Conservation (phyloP, 495 filamentous ascomycete species). For the Recurvomyces mirabilis region DNA sequence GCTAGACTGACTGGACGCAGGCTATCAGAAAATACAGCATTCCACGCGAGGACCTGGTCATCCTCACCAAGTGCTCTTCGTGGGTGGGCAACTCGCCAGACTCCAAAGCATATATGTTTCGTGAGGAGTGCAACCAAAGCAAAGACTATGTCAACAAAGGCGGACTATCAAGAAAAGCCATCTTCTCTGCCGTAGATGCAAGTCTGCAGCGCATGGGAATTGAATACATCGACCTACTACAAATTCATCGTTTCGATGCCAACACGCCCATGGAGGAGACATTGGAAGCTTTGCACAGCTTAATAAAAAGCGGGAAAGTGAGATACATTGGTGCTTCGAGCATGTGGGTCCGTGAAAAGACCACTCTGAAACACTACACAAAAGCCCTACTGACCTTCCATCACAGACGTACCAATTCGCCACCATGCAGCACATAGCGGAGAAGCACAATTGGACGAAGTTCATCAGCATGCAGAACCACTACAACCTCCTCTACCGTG, state of each 20-base stretch:
- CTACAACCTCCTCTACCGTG: slow-evolving; percentile 32
- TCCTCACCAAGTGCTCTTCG: slow-evolving; percentile 37
- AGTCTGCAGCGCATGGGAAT: slow-evolving; percentile 52
- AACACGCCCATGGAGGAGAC: slow-evolving; percentile 53
- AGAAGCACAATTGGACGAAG: slow-evolving; percentile 34
- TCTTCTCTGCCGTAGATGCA: slow-evolving; percentile 60
- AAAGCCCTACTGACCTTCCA: too few relatives aligned
- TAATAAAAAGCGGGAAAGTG: slow-evolving; percentile 30
- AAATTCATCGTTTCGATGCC: slow-evolving; percentile 58
- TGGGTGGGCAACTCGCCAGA: slow-evolving; percentile 30
- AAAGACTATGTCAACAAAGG: slow-evolving; percentile 39
- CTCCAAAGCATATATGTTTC: too few relatives aligned
- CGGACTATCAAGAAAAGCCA: slow-evolving; percentile 29
- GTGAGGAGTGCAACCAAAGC: slow-evolving; percentile 25
- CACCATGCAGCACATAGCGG: slow-evolving; percentile 28
- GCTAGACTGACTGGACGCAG: too few relatives aligned
- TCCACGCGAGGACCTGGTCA: slow-evolving; percentile 35
- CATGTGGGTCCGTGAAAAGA: slow-evolving; percentile 33
- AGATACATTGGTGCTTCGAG: slow-evolving; percentile 29
- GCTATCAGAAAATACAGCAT: slow-evolving; percentile 38
- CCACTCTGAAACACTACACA: too few relatives aligned
- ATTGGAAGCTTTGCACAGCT: slow-evolving; percentile 45
- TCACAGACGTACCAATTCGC: slow-evolving; percentile 32
- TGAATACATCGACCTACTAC: slow-evolving; percentile 60
- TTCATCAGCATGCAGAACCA: slow-evolving; percentile 35